Percentiles rank a stretch among this genome's conserved stretches.
phyloP scores from a whole-genome alignment of 371 early-diverging fungal species.

The Mucor lusitanicus region DNA sequence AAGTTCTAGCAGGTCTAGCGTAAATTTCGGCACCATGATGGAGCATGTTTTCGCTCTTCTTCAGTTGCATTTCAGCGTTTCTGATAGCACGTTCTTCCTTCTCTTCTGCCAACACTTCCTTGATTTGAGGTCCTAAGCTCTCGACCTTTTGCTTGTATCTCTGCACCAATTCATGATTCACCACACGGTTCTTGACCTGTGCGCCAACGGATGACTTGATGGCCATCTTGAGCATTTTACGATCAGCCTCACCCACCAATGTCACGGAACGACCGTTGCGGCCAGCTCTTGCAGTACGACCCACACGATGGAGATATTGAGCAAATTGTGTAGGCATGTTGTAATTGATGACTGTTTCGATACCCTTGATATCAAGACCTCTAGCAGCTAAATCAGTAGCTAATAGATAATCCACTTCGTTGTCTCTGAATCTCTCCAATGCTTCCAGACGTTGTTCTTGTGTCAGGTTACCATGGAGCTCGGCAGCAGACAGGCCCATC shows the following conservation, averaged over 20 bases:
- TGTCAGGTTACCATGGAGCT: constrained; percentile 97
- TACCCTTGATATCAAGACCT: constrained; percentile 99
- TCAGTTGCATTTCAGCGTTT: constrained; percentile 89
- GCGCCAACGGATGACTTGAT: constrained; percentile 78
- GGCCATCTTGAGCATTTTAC: constrained; percentile 91
- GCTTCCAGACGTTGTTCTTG: constrained; percentile 95
- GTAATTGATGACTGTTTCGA: constrained; percentile 99
- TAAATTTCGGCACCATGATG: constrained; percentile 86
- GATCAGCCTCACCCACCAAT: constrained; percentile 90
- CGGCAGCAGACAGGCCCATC: constrained; percentile 89
- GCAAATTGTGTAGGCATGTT: constrained; percentile 97
- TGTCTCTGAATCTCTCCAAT: constrained; percentile 90
- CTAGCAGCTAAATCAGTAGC: constrained; percentile 99
- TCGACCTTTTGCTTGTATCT: constrained; percentile 76
- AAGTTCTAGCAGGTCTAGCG: constrained; percentile 88
- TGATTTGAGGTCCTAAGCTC: constrained; percentile 64
- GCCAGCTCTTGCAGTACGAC: constrained; percentile 98
- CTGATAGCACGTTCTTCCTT: constrained; percentile 73
- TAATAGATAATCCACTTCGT: constrained; percentile 85
- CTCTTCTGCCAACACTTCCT: constrained; percentile 83
- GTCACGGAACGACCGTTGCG: constrained; percentile 87
- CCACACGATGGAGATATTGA: constrained; percentile 98
- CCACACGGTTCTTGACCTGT: constrained; percentile 85
- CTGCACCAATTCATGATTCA: constrained; percentile 74
- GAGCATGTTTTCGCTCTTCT: constrained; percentile 84